phyloP scores from a whole-genome alignment of 768 basidiomycete species.

The Termitomyces sp. region DNA sequence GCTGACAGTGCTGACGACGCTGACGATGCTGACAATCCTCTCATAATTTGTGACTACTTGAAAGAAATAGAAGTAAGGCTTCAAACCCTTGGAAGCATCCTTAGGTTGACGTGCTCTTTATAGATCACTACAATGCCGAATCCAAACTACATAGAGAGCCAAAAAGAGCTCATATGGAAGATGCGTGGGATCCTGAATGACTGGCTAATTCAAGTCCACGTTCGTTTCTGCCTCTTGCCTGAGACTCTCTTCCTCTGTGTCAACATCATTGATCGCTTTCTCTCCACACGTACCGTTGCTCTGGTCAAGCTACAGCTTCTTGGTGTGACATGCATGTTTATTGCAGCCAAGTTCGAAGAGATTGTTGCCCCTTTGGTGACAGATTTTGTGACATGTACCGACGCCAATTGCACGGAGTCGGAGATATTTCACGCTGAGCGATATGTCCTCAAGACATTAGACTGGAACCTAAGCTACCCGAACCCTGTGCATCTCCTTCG shows the following conservation, averaged over 20 bases:
- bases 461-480: slow-evolving; percentile 90
- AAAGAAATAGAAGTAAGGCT: slow-evolving; percentile 75
- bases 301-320: slow-evolving; percentile 94
- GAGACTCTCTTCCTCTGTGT: slow-evolving; percentile 94
- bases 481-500: slow-evolving; percentile 93
- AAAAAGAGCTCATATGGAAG: slow-evolving; percentile 93
- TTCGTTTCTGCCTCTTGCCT: slow-evolving; percentile 84
- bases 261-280: slow-evolving; percentile 88
- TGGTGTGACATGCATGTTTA: slow-evolving; percentile 89
- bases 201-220: slow-evolving; percentile 95
- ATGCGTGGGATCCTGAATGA: slow-evolving; percentile 94
- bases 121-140: slow-evolving; percentile 83
- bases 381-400: slow-evolving; percentile 87
- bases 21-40: slow-evolving; percentile 40
- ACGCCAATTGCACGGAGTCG: slow-evolving; percentile 83
- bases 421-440: slow-evolving; percentile 67
- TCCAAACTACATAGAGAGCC: slow-evolving; percentile 91
- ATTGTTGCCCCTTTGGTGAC: slow-evolving; percentile 84
- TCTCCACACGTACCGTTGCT: slow-evolving; percentile 74
- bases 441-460: slow-evolving; percentile 88
- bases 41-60: slow-evolving; percentile 93
- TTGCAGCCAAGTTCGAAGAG: slow-evolving; percentile 96
- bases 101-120: slow-evolving; percentile 8
- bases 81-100: not conserved
- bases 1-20: too few relatives aligned